Evolutionary conservation across 2,329 filamentous ascomycete species (phyloP).

Genomic region (Calonectria ilicicola): DNA sequence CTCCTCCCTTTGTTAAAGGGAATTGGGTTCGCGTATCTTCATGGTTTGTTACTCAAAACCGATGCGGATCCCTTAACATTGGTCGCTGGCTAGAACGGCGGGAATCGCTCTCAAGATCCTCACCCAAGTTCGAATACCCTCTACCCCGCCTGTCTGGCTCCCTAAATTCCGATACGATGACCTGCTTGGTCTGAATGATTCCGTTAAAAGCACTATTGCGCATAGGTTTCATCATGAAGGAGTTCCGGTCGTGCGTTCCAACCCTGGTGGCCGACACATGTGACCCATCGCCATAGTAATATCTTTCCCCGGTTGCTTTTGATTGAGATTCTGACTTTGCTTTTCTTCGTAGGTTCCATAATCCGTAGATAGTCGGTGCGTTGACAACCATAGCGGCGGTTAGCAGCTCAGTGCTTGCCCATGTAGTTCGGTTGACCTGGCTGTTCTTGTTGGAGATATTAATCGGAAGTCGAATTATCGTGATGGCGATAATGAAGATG

Average conservation of each 20-base stretch:
- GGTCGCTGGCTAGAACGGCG: slow-evolving; percentile 10
- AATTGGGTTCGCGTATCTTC: too few relatives aligned
- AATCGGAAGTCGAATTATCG: slow-evolving; percentile 52
- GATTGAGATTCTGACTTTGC: slow-evolving; percentile 27
- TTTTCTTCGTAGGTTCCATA: slow-evolving; percentile 45
- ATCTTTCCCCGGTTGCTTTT: slow-evolving; percentile 1
- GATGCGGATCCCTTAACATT: background rate
- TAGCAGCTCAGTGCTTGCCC: slow-evolving; percentile 53
- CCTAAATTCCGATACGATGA: slow-evolving; percentile 12
- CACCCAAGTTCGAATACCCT: slow-evolving; percentile 13
- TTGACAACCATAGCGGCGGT: slow-evolving; percentile 51
- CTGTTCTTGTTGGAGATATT: slow-evolving; percentile 49
- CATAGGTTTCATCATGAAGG: slow-evolving; percentile 7
- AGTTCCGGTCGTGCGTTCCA: background rate
- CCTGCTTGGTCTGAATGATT: slow-evolving; percentile 19
- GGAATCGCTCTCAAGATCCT: slow-evolving; percentile 8
- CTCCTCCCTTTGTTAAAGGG: background rate
- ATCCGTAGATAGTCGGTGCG: slow-evolving; percentile 50
- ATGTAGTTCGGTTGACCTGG: slow-evolving; percentile 51
- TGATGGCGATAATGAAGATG: slow-evolving; percentile 53
- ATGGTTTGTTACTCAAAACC: background rate
- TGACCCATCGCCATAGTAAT: slow-evolving; percentile 8
- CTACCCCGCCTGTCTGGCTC: slow-evolving; percentile 10
- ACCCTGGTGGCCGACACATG: background rate
- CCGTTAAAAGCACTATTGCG: slow-evolving; percentile 14